Percentiles rank a stretch among this genome's conserved stretches.
Conservation (phyloP, 306 rosid genomes). For the Prunus kanzakura region DNA sequence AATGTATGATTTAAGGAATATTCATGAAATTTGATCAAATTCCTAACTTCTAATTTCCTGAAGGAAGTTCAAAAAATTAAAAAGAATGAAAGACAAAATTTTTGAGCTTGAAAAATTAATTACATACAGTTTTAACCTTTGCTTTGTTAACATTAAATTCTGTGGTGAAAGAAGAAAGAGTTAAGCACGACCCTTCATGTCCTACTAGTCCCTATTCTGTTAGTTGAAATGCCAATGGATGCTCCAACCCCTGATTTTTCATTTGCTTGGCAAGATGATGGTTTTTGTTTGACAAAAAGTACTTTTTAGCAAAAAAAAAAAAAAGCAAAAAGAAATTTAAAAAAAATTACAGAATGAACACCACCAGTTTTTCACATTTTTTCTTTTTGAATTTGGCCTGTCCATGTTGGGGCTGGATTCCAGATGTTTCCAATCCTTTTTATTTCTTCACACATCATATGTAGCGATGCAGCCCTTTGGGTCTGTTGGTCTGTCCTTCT, state of each 20-base stretch:
- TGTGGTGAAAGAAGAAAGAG: not conserved
- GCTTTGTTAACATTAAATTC: not conserved
- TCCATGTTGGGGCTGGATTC: not conserved
- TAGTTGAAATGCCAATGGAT: not conserved
- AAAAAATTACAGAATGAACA: not conserved
- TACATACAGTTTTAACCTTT: not conserved
- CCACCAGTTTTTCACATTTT: not conserved
- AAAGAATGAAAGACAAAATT: not conserved
- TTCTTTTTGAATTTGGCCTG: not conserved
- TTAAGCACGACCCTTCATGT: not conserved
- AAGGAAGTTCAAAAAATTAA: not conserved
- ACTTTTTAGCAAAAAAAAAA: not conserved
- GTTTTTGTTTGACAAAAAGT: not conserved
- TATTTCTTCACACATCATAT: not conserved
- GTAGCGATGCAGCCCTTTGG: not conserved
- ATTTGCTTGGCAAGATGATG: not conserved
- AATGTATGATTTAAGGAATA: not conserved
- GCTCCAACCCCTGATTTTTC: not conserved
- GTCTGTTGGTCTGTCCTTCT: not conserved
- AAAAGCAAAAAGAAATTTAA: not conserved
- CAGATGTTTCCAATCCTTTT: not conserved
- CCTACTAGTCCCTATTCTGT: not conserved
- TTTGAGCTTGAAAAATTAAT: not conserved
- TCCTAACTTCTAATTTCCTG: not conserved
- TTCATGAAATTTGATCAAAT: not conserved